Base-by-base conservation (phyloP, 805 yeast genomes). In the Metschnikowia anglica region DNA sequence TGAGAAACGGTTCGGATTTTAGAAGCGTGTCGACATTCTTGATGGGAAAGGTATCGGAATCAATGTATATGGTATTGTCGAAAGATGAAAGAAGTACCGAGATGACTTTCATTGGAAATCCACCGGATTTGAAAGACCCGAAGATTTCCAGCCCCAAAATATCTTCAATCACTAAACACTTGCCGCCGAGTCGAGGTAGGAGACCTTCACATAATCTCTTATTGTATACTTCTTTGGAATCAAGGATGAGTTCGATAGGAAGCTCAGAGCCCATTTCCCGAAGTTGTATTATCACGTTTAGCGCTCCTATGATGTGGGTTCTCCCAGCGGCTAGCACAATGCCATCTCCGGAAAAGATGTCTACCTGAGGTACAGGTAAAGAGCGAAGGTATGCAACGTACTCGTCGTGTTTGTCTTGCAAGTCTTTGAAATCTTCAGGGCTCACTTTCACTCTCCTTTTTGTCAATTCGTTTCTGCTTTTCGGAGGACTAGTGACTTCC, bases 101-200 rank as follows among this genome's bases (percentile, higher is more conserved):
- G 27, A 76, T 55, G 1, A 66, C 60, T 46, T 72, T 72, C 43
- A 61, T 51, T 44, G 68, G 75, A 45, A 68, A 72, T 6, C 71
- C 72, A 39, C 55, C 36, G 53, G 52, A 21, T 43, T 54, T 17
- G 33, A 58, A 49, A 39, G 53, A 51, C 7, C 18, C 28, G 27
- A 43, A 51, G 9, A 79, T 73, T 5, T 68, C 69, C 15, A 69
- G 59, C 4, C 91, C 90, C 45, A 84, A 70, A 13, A 64, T 61
- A 3, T 62, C 61, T 12, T 68, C 63, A 44, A 74, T 57, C 12
- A 81, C 74, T 12, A 85, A 76, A 70, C 96, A 88, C 49, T 72
- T 73, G 3, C 83, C 91, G 46, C 80, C 76, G 43, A 82, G 62
- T 16, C 59, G 53, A 0, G 91, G 89, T 52, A 87, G 68, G 2